A percentile compares a stretch with the other conserved stretches of the same genome.
Evolutionary conservation across 2,329 filamentous ascomycete genomes (phyloP).

Genomic region (Curvularia sp.): DNA sequence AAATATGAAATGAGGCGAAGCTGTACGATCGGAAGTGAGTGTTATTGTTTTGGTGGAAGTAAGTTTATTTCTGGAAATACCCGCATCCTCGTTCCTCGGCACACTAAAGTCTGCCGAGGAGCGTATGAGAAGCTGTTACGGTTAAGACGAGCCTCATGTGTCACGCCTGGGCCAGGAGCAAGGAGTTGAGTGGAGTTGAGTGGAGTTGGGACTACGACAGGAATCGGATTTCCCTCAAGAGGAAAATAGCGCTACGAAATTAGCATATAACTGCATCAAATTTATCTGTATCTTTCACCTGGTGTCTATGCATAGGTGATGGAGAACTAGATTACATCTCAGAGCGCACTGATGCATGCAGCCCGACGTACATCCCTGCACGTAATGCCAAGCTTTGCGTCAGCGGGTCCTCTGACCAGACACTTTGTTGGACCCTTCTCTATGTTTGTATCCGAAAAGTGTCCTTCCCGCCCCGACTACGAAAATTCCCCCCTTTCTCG

Average conservation of each 20-base stretch:
- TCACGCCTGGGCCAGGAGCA: constrained; percentile 1
- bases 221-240: neutral
- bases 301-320: neutral
- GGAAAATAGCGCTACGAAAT: neutral
- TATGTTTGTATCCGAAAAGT: constrained; percentile 10
- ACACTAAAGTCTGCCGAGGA: neutral
- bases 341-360: neutral
- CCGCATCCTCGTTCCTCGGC: constrained; percentile 1
- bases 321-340: neutral
- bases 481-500: neutral
- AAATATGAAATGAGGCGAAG: constrained; percentile 25
- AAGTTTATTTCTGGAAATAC: neutral
- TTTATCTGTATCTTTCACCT: constrained; percentile 1
- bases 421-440: constrained; percentile 5
- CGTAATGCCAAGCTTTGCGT: constrained; percentile 22
- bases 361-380: constrained; percentile 8
- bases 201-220: neutral
- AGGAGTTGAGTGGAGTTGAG: constrained; percentile 10
- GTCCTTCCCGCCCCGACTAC: constrained; percentile 14
- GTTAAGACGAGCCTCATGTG: neutral
- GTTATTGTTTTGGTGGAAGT: neutral
- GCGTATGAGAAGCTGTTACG: neutral
- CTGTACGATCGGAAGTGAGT: neutral
- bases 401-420: constrained; percentile 8
- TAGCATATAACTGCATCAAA: constrained; percentile 1